These are phyloP conservation scores for Globisporangium spiculum DNA, from an alignment of 352 stramenopile species.

Conservation along the genomic window DNA sequence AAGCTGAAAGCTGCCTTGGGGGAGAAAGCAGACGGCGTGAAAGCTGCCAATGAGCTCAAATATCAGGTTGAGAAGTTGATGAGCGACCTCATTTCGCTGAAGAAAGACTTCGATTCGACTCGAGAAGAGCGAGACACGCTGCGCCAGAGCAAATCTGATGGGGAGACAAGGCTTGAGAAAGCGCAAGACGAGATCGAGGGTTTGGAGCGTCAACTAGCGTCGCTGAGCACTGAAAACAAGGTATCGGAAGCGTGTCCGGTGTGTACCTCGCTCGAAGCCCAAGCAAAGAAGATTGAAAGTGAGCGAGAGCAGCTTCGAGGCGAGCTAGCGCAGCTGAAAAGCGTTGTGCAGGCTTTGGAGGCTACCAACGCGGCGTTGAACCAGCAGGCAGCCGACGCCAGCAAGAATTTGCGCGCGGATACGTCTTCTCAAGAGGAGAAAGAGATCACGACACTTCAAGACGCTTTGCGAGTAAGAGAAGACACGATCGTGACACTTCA, in stretches of 20 bases:
- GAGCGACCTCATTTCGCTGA: constrained; percentile 17
- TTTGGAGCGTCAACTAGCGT: background rate
- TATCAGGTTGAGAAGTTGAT: constrained; percentile 25
- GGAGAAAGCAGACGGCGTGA: constrained; percentile 23
- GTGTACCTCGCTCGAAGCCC: background rate
- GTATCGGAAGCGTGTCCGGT: background rate
- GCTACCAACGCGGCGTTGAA: background rate
- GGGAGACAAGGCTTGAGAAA: constrained; percentile 1
- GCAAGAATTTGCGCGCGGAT: background rate
- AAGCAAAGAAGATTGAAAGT: background rate
- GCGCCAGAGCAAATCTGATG: background rate
- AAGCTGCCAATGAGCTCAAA: constrained; percentile 27
- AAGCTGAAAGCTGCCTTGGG: constrained; percentile 29
- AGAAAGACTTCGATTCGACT: constrained; percentile 19
- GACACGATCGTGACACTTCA: background rate
- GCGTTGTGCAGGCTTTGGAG: constrained; percentile 1
- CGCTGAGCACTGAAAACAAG: background rate
- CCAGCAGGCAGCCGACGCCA: background rate
- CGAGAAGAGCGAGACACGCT: constrained; percentile 1
- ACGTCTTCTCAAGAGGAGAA: background rate
- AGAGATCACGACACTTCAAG: background rate
- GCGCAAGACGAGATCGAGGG: background rate
- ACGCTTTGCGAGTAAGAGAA: background rate
- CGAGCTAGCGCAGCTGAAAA: constrained; percentile 23
- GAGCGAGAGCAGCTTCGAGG: constrained; percentile 8